Evolutionary conservation across 495 filamentous ascomycete genomes (phyloP).

Genomic region (Lasiosphaeris hirsuta): DNA sequence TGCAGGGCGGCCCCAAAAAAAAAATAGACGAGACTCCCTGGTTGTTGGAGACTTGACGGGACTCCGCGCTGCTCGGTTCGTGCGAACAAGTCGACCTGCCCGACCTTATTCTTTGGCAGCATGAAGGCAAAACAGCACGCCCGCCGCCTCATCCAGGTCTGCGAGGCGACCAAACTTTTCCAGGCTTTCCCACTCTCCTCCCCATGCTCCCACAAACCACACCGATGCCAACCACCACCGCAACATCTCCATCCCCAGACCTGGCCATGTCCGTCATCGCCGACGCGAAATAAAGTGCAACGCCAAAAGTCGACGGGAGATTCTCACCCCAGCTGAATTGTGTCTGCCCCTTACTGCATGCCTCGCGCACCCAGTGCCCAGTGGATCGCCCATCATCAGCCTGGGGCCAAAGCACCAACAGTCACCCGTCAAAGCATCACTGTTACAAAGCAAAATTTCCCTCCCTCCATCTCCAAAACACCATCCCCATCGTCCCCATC

Average conservation of each 20-base stretch:
- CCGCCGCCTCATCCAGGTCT: constrained; percentile 33
- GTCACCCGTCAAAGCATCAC: constrained; percentile 15
- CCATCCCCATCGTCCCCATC: constrained; percentile 2
- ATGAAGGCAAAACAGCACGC: constrained; percentile 38
- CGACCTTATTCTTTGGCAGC: constrained; percentile 36
- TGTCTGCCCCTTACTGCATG: constrained; percentile 10
- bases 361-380: constrained; percentile 5
- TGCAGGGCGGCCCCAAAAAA: constrained; percentile 7
- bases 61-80: constrained; percentile 31
- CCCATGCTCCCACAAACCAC: constrained; percentile 20
- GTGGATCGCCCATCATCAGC: constrained; percentile 27
- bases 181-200: constrained; percentile 22
- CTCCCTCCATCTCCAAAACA: constrained; percentile 1
- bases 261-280: constrained; percentile 21
- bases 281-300: constrained; percentile 36
- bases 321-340: constrained; percentile 27
- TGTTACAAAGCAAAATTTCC: constrained; percentile 24
- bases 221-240: constrained; percentile 23
- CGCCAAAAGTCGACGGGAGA: constrained; percentile 29
- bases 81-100: constrained; percentile 36
- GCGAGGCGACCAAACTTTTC: constrained; percentile 35
- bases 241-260: constrained; percentile 22
- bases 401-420: constrained; percentile 19
- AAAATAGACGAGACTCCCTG: constrained; percentile 25
- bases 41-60: constrained; percentile 23